These are phyloP conservation scores for Ilyonectria sp. DNA, from an alignment of 2,329 filamentous ascomycete species.

Conservation along the genomic window DNA sequence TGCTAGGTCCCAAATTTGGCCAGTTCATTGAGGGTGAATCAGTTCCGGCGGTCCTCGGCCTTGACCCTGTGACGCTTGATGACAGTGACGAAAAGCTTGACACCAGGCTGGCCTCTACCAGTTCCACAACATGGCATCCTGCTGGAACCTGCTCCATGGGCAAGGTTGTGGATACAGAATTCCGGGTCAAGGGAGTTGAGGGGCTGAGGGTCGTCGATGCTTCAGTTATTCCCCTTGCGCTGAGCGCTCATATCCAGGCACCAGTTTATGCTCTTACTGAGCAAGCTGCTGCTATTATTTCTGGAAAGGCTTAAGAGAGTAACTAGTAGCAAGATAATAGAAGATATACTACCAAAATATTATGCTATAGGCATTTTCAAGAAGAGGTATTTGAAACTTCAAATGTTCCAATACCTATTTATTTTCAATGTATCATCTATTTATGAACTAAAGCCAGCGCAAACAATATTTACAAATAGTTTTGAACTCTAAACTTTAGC, in stretches of 20 bases:
- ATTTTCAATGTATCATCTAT: no score
- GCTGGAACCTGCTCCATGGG: constrained; percentile 70
- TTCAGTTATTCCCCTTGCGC: constrained; percentile 50
- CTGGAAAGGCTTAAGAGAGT: constrained; percentile 21
- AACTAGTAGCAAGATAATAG: no score
- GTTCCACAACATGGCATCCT: constrained; percentile 66
- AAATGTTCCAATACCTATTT: no score
- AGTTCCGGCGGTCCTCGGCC: constrained; percentile 32
- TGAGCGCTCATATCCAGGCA: constrained; percentile 51
- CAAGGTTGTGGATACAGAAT: constrained; percentile 68
- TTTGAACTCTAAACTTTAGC: no score
- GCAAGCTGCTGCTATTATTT: constrained; percentile 50
- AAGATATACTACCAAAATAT: no score
- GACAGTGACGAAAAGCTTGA: constrained; percentile 42
- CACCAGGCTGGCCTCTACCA: constrained; percentile 37
- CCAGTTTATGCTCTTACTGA: constrained; percentile 54
- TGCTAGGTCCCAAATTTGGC: constrained; percentile 40
- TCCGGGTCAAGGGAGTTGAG: constrained; percentile 64
- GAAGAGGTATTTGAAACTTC: no score
- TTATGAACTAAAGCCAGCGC: no score
- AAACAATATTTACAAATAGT: no score
- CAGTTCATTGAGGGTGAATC: constrained; percentile 42
- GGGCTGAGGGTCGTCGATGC: constrained; percentile 54
- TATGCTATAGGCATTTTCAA: no score
- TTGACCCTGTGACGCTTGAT: constrained; percentile 34